A percentile compares a stretch with the other conserved stretches of the same genome.
phyloP scores from a whole-genome alignment of 495 filamentous ascomycete genomes.

The Daldinia grandis region DNA sequence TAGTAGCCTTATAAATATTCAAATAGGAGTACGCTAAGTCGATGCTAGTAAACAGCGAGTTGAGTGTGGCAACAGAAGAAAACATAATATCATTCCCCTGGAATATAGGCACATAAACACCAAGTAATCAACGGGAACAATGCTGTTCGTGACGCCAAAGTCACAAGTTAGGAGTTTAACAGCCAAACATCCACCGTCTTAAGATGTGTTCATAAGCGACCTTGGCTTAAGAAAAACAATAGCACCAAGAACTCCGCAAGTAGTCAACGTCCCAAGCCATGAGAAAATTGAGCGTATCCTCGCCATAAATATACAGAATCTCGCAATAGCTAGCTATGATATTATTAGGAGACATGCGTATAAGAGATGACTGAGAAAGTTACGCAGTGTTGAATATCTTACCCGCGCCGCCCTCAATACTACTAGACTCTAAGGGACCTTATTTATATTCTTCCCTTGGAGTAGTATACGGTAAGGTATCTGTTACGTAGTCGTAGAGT shows the following conservation, averaged over 20 bases:
- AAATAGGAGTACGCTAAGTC: neutral
- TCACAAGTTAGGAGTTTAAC: neutral
- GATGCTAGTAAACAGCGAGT: slow-evolving; percentile 10
- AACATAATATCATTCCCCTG: neutral
- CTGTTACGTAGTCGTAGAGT: slow-evolving; percentile 11
- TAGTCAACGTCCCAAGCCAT: neutral
- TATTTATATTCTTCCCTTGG: slow-evolving; percentile 7
- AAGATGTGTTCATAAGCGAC: slow-evolving; percentile 8
- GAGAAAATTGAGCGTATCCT: neutral
- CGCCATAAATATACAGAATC: slow-evolving; percentile 5
- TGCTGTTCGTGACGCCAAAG: slow-evolving; percentile 4
- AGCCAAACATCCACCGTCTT: neutral
- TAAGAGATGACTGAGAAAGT: neutral
- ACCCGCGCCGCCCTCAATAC: slow-evolving; percentile 12
- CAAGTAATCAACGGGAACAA: neutral
- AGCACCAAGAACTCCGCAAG: neutral
- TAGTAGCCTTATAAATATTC: neutral
- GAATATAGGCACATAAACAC: slow-evolving; percentile 15
- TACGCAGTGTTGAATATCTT: slow-evolving; percentile 12
- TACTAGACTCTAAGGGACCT: slow-evolving; percentile 5
- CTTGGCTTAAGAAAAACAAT: neutral
- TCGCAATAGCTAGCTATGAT: slow-evolving; percentile 1
- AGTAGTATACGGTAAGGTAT: neutral
- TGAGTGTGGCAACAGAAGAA: neutral
- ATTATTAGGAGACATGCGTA: slow-evolving; percentile 18